phyloP scores from a whole-genome alignment of 2,329 filamentous ascomycete species.

The Botryosphaeria dothidea region DNA sequence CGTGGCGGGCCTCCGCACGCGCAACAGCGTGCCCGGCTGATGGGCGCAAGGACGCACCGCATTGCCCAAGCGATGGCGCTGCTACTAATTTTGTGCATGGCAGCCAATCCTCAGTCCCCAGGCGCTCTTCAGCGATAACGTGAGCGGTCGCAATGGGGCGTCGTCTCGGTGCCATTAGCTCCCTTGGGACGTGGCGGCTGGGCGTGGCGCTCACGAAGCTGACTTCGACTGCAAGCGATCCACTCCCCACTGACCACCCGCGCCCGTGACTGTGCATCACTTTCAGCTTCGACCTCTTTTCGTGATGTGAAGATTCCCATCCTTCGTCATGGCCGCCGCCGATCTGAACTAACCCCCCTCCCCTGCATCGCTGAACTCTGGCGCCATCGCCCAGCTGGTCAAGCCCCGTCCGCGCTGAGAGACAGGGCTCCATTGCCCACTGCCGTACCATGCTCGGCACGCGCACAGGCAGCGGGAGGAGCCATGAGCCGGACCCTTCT shows the following conservation, averaged over 20 bases:
- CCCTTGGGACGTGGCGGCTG: slow-evolving; percentile 15
- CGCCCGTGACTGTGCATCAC: slow-evolving; percentile 15
- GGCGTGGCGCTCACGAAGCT: slow-evolving; percentile 14
- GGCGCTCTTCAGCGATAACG: slow-evolving; percentile 17
- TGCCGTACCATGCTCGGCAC: slow-evolving; percentile 14
- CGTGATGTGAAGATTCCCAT: slow-evolving; percentile 9
- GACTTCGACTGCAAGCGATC: slow-evolving; percentile 14
- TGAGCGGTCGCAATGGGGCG: slow-evolving; percentile 10
- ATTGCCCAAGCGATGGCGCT: slow-evolving; percentile 11
- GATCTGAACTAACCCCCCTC: slow-evolving; percentile 6
- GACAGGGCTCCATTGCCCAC: slow-evolving; percentile 1
- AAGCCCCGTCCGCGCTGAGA: slow-evolving; percentile 9
- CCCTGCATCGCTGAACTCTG: slow-evolving; percentile 14
- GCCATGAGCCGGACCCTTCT: slow-evolving; percentile 18
- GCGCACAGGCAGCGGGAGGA: slow-evolving; percentile 17
- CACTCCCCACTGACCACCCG: slow-evolving; percentile 12
- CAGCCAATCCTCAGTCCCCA: slow-evolving; percentile 15
- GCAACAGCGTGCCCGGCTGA: neutral
- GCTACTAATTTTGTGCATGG: slow-evolving; percentile 19
- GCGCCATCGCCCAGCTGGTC: slow-evolving; percentile 10
- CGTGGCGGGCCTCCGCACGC: slow-evolving; percentile 3
- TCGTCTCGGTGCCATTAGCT: slow-evolving; percentile 11
- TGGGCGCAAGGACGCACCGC: slow-evolving; percentile 9
- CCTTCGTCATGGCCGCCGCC: slow-evolving; percentile 11
- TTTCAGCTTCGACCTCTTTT: slow-evolving; percentile 19